Evolutionary conservation across 2,329 filamentous ascomycete genomes (phyloP).

Genomic region (Furcasterigmium sp.): DNA sequence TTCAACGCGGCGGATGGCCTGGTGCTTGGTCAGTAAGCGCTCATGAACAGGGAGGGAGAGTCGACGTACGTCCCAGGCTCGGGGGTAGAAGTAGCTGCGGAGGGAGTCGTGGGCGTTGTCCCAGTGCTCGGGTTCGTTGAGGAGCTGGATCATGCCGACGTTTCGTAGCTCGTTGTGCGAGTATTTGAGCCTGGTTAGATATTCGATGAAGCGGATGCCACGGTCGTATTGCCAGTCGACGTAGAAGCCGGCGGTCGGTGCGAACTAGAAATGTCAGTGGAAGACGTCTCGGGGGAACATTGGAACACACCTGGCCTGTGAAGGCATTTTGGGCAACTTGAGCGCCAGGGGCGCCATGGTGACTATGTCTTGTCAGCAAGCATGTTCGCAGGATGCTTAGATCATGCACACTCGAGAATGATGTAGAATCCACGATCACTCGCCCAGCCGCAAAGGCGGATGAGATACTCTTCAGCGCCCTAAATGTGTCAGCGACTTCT

Average conservation of each 20-base stretch:
- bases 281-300: background rate
- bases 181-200: constrained; percentile 49
- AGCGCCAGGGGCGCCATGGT: constrained; percentile 46
- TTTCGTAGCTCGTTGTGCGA: constrained; percentile 40
- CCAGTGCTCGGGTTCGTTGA: constrained; percentile 50
- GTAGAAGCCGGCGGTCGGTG: constrained; percentile 45
- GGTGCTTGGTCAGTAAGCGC: background rate
- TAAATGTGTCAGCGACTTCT: constrained; percentile 7
- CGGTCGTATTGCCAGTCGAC: constrained; percentile 50
- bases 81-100: constrained; percentile 39
- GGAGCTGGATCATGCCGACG: constrained; percentile 53
- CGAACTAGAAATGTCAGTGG: constrained; percentile 9
- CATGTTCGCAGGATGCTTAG: background rate
- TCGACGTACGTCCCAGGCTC: constrained; percentile 22
- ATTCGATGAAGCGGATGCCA: constrained; percentile 48
- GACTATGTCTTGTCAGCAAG: constrained; percentile 4
- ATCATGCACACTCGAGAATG: constrained; percentile 33
- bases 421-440: constrained; percentile 45
- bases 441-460: constrained; percentile 40
- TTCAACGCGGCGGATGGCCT: constrained; percentile 45
- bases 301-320: constrained; percentile 31
- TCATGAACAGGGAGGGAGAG: background rate
- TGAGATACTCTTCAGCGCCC: constrained; percentile 40
- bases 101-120: constrained; percentile 25
- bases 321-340: constrained; percentile 39